Evolutionary conservation across 495 filamentous ascomycete genomes (phyloP).

Genomic region (Tetracladium setigerum): DNA sequence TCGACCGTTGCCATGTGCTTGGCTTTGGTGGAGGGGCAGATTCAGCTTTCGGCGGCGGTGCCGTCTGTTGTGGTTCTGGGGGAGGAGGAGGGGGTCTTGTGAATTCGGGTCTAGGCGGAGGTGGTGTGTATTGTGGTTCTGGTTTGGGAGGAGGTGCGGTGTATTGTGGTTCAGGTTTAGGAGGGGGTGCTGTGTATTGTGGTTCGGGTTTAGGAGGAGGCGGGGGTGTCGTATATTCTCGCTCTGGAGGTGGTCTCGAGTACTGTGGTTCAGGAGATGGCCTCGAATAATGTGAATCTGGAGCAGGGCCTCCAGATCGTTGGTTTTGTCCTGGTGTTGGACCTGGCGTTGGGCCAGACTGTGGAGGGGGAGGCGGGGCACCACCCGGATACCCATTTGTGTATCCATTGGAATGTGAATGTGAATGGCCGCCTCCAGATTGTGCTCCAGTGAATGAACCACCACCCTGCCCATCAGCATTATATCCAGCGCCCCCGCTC

Average conservation of each 20-base stretch:
- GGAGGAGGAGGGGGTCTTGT: constrained; percentile 1
- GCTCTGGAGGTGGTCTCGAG: no score
- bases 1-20: constrained; percentile 10
- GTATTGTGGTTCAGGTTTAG: not conserved
- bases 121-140: constrained; percentile 8
- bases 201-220: no score
- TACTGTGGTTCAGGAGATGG: no score
- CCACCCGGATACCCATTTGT: constrained; percentile 12
- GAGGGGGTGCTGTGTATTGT: not conserved
- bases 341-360: constrained; percentile 23
- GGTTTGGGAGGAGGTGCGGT: not conserved
- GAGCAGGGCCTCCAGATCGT: no score
- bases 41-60: constrained; percentile 17
- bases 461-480: constrained; percentile 5
- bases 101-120: constrained; percentile 4
- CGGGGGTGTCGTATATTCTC: no score
- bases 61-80: constrained; percentile 5
- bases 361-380: constrained; percentile 22
- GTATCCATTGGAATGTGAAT: not conserved
- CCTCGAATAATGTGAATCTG: no score
- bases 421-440: not conserved
- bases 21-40: constrained; percentile 16
- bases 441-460: constrained; percentile 1
- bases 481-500: constrained; percentile 16
- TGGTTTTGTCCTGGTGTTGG: not conserved